Percentiles rank a stretch among this genome's conserved stretches.
Conservation (phyloP, 2,329 filamentous ascomycete genomes). For the Claviceps humidiphila region DNA sequence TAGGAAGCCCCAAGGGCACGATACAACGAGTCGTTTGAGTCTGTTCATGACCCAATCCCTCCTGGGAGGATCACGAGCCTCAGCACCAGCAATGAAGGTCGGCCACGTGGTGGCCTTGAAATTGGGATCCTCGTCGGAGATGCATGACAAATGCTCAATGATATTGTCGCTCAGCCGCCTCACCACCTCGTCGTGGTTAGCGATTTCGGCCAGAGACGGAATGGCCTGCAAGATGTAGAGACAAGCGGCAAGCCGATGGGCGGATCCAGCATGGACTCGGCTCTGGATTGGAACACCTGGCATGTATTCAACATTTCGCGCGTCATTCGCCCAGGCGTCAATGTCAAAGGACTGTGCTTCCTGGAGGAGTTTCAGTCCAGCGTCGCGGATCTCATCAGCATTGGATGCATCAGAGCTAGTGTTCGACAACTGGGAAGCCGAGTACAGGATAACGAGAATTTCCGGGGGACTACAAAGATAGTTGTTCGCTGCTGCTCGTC, state of each 20-base stretch:
- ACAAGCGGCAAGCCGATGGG: conserved; percentile 30
- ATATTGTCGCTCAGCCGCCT: conserved; percentile 30
- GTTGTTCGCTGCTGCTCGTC: conserved; percentile 28
- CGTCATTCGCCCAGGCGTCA: conserved; percentile 25
- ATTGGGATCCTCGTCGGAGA: conserved; percentile 35
- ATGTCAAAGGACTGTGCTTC: conserved; percentile 28
- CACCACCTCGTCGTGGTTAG: conserved; percentile 15
- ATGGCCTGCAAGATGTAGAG: conserved; percentile 32
- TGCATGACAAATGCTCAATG: conserved; percentile 30
- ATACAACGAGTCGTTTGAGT: conserved; percentile 24
- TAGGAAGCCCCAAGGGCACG: conserved; percentile 36
- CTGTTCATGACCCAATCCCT: conserved; percentile 36
- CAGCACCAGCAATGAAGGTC: conserved; percentile 41
- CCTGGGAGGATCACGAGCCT: conserved; percentile 27
- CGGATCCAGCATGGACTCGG: conserved; percentile 27
- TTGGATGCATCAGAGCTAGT: conserved; percentile 12
- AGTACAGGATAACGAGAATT: conserved; percentile 29
- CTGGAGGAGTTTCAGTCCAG: conserved; percentile 21
- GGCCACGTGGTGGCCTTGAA: conserved; percentile 46
- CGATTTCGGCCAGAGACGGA: conserved; percentile 15
- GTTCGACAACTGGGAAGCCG: conserved; percentile 27
- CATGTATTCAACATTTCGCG: conserved; percentile 20
- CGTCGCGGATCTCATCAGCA: conserved; percentile 16
- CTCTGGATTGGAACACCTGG: conserved; percentile 21
- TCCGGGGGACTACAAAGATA: conserved; percentile 34